phyloP scores from a whole-genome alignment of 805 yeast species.

The Phaffomyces opuntiae region DNA sequence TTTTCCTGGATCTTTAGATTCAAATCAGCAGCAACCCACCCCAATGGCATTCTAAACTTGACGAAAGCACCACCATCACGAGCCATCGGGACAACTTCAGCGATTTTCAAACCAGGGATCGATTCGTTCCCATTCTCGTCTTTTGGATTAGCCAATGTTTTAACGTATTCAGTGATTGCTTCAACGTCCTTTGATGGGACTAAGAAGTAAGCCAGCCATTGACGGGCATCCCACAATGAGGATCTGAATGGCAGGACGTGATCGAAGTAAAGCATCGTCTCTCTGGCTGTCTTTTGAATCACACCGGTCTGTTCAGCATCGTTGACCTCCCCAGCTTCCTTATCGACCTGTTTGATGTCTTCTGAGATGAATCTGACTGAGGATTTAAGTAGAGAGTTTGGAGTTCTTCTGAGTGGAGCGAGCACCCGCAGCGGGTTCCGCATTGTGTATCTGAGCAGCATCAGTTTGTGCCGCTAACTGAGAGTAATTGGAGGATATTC shows the following conservation, averaged over 20 bases:
- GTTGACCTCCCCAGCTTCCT: constrained; percentile 48
- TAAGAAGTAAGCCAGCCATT: constrained; percentile 33
- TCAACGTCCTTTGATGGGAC: constrained; percentile 29
- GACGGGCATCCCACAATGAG: constrained; percentile 39
- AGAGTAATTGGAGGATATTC: not conserved
- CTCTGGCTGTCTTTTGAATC: constrained; percentile 40
- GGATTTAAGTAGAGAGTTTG: not conserved
- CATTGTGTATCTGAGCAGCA: not conserved
- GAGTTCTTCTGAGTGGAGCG: not conserved
- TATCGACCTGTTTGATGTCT: constrained; percentile 35
- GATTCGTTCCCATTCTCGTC: constrained; percentile 22
- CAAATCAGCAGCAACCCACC: constrained; percentile 41
- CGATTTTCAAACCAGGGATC: constrained; percentile 38
- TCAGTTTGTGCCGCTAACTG: too few relatives aligned
- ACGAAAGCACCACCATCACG: constrained; percentile 96
- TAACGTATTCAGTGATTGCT: constrained; percentile 33
- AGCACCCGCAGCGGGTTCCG: not conserved
- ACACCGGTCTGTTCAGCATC: constrained; percentile 53
- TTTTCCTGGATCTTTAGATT: constrained; percentile 45
- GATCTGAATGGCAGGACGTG: constrained; percentile 42
- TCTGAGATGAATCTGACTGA: constrained; percentile 27
- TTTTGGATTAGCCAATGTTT: constrained; percentile 32
- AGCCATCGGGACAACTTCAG: constrained; percentile 58
- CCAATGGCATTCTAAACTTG: constrained; percentile 56
- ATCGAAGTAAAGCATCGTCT: constrained; percentile 50